These are phyloP conservation scores for Sporisorium graminicola DNA, from an alignment of 1,284 basidiomycete genomes.

Conservation along the genomic window DNA sequence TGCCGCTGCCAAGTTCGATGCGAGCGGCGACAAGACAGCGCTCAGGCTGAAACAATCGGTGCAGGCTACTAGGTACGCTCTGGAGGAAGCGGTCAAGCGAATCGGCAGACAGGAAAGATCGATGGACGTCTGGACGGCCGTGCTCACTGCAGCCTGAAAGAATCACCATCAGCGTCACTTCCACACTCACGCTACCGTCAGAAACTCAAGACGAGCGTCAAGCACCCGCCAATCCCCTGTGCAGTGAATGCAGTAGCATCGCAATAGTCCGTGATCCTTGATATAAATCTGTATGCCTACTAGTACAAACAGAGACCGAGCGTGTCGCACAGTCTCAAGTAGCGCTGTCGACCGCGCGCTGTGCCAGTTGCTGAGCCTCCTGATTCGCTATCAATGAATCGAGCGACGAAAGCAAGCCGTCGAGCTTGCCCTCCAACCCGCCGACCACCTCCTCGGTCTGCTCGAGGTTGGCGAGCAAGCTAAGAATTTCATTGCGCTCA, in stretches of 20 bases:
- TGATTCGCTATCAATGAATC: slow-evolving; percentile 42
- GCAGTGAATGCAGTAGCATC: neutral
- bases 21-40: neutral
- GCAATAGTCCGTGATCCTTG: neutral
- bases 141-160: slow-evolving; percentile 11
- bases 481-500: slow-evolving; percentile 44
- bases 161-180: neutral
- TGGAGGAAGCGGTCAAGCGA: slow-evolving; percentile 17
- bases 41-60: slow-evolving; percentile 18
- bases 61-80: slow-evolving; percentile 20
- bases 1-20: neutral
- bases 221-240: neutral
- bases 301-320: slow-evolving; percentile 3
- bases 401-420: slow-evolving; percentile 38
- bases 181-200: neutral
- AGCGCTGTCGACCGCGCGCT: slow-evolving; percentile 24
- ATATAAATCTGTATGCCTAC: neutral
- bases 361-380: slow-evolving; percentile 40
- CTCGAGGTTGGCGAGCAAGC: slow-evolving; percentile 42
- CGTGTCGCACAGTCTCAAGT: slow-evolving; percentile 2
- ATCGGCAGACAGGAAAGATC: slow-evolving; percentile 12
- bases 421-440: slow-evolving; percentile 45
- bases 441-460: slow-evolving; percentile 51
- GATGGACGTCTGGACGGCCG: slow-evolving; percentile 44
- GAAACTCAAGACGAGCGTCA: no score